A percentile compares a stretch with the other conserved stretches of the same genome.
Evolutionary conservation across 1,284 basidiomycete species (phyloP).

Genomic region (Apiotrichum akiyoshidainum): DNA sequence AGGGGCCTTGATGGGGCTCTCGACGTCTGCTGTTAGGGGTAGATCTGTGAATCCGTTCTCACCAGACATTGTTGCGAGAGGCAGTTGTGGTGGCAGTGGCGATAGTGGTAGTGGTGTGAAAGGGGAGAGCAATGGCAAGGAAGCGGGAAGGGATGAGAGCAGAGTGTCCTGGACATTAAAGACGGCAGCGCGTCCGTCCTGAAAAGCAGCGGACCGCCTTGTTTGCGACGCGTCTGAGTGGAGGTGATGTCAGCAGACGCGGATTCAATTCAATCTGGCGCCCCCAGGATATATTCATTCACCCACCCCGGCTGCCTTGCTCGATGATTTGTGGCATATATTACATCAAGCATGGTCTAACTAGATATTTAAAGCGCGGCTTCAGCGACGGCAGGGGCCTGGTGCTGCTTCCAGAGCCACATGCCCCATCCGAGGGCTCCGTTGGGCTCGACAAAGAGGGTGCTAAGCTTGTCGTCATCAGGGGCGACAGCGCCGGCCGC

Average conservation of each 20-base stretch:
- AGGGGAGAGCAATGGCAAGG: background rate
- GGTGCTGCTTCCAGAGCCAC: constrained; percentile 35
- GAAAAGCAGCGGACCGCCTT: too few species aligned
- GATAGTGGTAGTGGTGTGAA: background rate
- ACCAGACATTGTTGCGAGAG: constrained; percentile 18
- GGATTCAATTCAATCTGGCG: too few species aligned
- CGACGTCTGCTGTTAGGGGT: constrained; percentile 22
- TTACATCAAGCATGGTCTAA: too few species aligned
- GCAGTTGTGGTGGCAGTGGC: too few species aligned
- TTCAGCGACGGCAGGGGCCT: background rate
- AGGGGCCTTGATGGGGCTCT: constrained; percentile 24
- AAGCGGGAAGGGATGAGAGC: background rate
- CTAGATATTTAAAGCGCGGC: too few species aligned
- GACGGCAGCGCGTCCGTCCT: too few species aligned
- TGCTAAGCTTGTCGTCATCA: constrained; percentile 27
- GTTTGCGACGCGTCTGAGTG: background rate
- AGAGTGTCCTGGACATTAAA: too few species aligned
- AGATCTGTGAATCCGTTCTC: background rate
- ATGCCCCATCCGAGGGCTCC: constrained; percentile 48
- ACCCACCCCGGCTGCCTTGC: too few species aligned
- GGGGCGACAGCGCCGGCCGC: constrained; percentile 34
- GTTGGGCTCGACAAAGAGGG: constrained; percentile 33
- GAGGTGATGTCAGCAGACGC: background rate
- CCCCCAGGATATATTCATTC: too few species aligned
- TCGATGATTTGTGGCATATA: too few species aligned